Percentiles rank a stretch among this genome's conserved stretches.
Evolutionary conservation across 2,329 filamentous ascomycete species (phyloP).

Genomic region (Fusarium nygamai): DNA sequence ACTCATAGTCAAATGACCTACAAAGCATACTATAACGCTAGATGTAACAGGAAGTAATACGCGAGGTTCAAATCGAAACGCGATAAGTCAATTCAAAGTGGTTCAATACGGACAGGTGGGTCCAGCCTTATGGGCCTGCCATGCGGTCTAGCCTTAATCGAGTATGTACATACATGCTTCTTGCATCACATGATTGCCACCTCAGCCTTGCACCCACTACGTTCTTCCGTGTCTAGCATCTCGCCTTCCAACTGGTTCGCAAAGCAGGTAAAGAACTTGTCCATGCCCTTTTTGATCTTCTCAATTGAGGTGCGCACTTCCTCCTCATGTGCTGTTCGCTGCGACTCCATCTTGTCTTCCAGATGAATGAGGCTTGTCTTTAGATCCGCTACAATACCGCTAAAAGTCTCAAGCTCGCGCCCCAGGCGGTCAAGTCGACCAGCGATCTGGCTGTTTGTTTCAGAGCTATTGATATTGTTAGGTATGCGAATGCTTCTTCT

Average conservation of each 20-base stretch:
- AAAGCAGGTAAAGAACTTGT: not conserved
- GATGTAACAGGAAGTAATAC: not conserved
- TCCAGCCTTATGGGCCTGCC: not conserved
- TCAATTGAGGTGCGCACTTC: not conserved
- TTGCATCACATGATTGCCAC: not conserved
- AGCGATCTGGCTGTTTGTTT: not conserved
- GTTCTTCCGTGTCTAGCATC: not conserved
- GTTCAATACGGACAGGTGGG: not conserved
- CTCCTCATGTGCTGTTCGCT: not conserved
- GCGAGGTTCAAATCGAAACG: not conserved
- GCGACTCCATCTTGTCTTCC: not conserved
- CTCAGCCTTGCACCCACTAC: not conserved
- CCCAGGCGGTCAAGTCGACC: not conserved
- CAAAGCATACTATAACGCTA: not conserved
- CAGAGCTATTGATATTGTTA: not conserved
- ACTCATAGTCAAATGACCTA: not conserved
- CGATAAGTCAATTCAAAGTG: not conserved
- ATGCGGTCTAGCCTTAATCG: not conserved
- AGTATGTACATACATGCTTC: not conserved
- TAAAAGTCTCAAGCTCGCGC: not conserved
- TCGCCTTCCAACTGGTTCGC: not conserved
- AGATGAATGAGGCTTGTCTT: not conserved
- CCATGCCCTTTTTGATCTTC: not conserved
- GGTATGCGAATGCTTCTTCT: not conserved
- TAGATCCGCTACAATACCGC: not conserved